Percentiles rank a stretch among this genome's conserved stretches.
Conservation (phyloP, 2,329 filamentous ascomycete species). For the Chaetomium globosum region DNA sequence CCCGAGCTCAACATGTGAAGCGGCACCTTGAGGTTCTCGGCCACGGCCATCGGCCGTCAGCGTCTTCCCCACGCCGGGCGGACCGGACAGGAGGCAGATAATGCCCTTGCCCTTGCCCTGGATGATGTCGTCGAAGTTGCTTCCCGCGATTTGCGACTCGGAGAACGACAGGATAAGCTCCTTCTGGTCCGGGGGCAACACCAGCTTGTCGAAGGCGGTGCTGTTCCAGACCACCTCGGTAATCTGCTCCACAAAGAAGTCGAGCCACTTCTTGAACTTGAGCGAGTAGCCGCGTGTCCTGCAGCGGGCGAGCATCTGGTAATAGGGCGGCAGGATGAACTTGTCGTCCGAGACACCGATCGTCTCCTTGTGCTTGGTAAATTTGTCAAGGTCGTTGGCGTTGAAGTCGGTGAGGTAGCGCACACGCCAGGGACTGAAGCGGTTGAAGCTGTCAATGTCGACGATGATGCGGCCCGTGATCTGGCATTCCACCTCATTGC, state of each 20-base stretch:
- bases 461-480: slow-evolving; percentile 46
- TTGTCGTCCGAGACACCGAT: slow-evolving; percentile 31
- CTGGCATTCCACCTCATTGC: slow-evolving; percentile 41
- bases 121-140: slow-evolving; percentile 55
- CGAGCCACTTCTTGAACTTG: slow-evolving; percentile 53
- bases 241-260: slow-evolving; percentile 53
- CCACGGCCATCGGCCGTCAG: slow-evolving; percentile 54
- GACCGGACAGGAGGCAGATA: slow-evolving; percentile 53
- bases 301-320: slow-evolving; percentile 41
- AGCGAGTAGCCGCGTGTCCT: slow-evolving; percentile 53
- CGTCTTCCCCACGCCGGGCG: slow-evolving; percentile 55
- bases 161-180: slow-evolving; percentile 56
- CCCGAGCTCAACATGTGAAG: slow-evolving; percentile 62
- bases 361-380: slow-evolving; percentile 37
- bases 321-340: slow-evolving; percentile 40
- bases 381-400: slow-evolving; percentile 41
- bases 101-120: slow-evolving; percentile 55
- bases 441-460: slow-evolving; percentile 45
- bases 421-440: slow-evolving; percentile 41
- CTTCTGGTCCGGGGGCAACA: slow-evolving; percentile 54
- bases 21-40: slow-evolving; percentile 53
- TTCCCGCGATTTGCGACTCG: slow-evolving; percentile 50
- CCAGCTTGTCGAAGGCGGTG: slow-evolving; percentile 53
- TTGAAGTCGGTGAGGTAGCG: slow-evolving; percentile 42
- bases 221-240: slow-evolving; percentile 52